phyloP scores from a whole-genome alignment of 2,329 filamentous ascomycete species.

The Emmonsia crescens region DNA sequence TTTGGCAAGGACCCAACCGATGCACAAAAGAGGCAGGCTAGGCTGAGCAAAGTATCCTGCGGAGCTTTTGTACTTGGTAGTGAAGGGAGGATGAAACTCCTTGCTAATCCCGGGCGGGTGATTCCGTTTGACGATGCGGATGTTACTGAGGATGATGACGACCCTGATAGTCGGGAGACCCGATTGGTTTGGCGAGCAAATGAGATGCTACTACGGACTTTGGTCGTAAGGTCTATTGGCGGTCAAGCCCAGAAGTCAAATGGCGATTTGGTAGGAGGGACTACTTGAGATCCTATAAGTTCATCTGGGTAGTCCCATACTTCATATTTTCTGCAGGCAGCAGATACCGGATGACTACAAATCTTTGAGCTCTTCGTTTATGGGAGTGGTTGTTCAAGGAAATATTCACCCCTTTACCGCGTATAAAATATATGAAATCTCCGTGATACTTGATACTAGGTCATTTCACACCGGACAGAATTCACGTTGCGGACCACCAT shows the following conservation, averaged over 20 bases:
- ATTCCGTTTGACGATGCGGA: conserved; percentile 14
- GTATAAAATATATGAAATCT: neutral
- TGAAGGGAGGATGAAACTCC: conserved; percentile 31
- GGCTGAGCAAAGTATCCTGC: conserved; percentile 29
- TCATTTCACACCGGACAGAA: neutral
- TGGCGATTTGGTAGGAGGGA: neutral
- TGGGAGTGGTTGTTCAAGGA: neutral
- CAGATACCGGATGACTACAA: neutral
- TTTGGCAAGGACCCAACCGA: conserved; percentile 7
- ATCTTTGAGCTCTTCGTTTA: neutral
- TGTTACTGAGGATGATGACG: conserved; percentile 12
- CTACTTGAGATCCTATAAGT: neutral
- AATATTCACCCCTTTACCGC: neutral
- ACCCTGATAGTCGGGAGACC: conserved; percentile 12
- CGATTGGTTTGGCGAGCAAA: conserved; percentile 21
- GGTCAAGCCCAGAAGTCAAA: neutral
- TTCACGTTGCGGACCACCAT: neutral
- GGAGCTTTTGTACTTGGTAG: conserved; percentile 29
- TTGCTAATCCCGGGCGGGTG: conserved; percentile 16
- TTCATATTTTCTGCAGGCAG: neutral
- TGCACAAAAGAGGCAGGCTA: conserved; percentile 19
- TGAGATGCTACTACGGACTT: conserved; percentile 22
- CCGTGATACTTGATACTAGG: neutral
- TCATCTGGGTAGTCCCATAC: too few relatives aligned
- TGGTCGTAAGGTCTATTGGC: conserved; percentile 22